Base-by-base conservation (phyloP, 2,329 filamentous ascomycete species). In the Coniella lustricola region DNA sequence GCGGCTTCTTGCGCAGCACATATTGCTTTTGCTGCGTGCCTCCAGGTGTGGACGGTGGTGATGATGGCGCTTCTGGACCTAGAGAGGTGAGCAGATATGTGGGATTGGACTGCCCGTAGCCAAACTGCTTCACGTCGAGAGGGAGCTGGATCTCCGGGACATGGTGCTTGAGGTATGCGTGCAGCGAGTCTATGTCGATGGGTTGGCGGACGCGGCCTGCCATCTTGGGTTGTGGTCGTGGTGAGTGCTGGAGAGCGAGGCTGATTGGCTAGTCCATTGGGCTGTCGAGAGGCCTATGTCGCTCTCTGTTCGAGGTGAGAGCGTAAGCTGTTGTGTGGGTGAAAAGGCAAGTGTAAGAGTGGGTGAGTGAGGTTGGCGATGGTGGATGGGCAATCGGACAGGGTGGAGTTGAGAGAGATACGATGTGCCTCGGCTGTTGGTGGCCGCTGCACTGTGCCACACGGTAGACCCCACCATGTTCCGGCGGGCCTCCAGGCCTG, bases 1-100 rank as follows among this genome's bases (percentile, higher is more conserved):
- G 91, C 1, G 93, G 93, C 71, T 97, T 97, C 78, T 98, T 97
- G 65, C 93, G 88, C 73, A 97, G 79, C 31, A 98, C 93, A 69
- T 84, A 95, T 62, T 83, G 82, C 57, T 73, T 67, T 44, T 82
- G n/a, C n/a, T n/a, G n/a, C n/a, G n/a, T n/a, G n/a, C n/a, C n/a
- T n/a, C n/a, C n/a, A n/a, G n/a, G n/a, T n/a, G n/a, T n/a, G n/a
- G n/a, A n/a, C n/a, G n/a, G n/a, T n/a, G n/a, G n/a, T n/a, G n/a
- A n/a, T n/a, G n/a, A n/a, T n/a, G n/a, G n/a, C n/a, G n/a, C 81
- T 62, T 82, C 75, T 56, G 81, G 74, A 12, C 20, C n/a, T 13
- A 25, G 42, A 45, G 82, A 82, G 14, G 83, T 95, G 61, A 97
- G 76, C 61, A 91, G 88, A 70, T 97, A 98, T 2, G 93, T 98